Conservation (phyloP, 169 alveolate genomes). For the Plasmodium inui region DNA sequence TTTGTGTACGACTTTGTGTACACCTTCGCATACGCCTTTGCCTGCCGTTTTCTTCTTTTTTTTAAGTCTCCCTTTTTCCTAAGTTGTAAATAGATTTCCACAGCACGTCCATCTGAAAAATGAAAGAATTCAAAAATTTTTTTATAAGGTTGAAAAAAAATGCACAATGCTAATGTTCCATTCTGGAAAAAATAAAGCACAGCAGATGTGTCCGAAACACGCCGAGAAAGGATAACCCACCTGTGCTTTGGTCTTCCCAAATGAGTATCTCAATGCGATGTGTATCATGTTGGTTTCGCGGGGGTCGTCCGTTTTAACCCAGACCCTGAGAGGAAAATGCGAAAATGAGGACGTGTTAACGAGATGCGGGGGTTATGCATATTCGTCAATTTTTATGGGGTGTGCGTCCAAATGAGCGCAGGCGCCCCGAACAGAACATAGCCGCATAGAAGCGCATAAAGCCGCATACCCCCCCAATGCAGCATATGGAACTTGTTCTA, state of each 20-base stretch:
- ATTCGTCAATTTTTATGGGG: background rate
- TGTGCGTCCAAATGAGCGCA: background rate
- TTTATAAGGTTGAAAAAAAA: constrained; percentile 1
- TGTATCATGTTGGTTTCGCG: constrained; percentile 49
- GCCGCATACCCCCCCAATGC: background rate
- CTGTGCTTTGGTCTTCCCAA: constrained; percentile 66
- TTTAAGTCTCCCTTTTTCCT: constrained; percentile 36
- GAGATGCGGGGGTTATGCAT: background rate
- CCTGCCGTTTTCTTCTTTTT: background rate
- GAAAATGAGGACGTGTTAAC: background rate
- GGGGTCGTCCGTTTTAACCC: constrained; percentile 74
- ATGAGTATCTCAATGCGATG: constrained; percentile 41
- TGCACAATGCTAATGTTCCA: background rate
- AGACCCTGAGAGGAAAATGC: constrained; percentile 32
- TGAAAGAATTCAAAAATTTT: constrained; percentile 4
- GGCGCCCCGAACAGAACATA: background rate
- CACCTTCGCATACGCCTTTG: background rate
- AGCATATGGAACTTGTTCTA: background rate
- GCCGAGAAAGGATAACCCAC: constrained; percentile 6
- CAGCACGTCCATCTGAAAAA: constrained; percentile 48
- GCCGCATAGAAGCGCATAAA: background rate
- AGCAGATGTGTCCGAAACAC: background rate
- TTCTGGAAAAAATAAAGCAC: background rate
- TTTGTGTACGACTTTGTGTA: background rate
- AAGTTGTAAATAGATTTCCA: constrained; percentile 75